Conservation (phyloP, 345 rosid genomes). For the Arabis alpina region DNA sequence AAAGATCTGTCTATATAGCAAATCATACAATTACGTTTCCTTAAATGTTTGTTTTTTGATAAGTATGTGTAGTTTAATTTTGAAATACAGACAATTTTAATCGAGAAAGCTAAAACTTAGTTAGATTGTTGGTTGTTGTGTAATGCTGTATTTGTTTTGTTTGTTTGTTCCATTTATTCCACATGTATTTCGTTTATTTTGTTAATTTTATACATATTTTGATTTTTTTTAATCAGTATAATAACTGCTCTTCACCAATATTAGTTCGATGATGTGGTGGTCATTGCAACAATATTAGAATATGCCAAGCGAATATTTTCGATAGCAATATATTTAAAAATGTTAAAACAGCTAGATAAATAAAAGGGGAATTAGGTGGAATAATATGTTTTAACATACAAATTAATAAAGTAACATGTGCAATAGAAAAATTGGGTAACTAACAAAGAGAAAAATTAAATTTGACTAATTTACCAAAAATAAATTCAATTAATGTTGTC, state of each 20-base stretch:
- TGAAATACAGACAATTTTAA: not conserved
- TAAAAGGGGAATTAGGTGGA: too few species aligned
- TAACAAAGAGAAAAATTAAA: too few species aligned
- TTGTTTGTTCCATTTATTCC: not conserved
- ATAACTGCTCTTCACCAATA: not conserved
- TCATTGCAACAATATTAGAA: conserved; percentile 3
- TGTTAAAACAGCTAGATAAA: not conserved
- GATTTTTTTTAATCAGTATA: not conserved
- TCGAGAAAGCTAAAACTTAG: not conserved
- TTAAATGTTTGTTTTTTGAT: too few species aligned
- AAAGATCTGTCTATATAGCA: not conserved
- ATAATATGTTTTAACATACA: too few species aligned
- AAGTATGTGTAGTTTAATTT: not conserved
- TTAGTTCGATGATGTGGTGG: not conserved
- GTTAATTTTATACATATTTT: not conserved
- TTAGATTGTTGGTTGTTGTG: conserved; percentile 4
- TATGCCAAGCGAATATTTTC: conserved; percentile 21
- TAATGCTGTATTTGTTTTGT: not conserved
- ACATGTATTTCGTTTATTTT: not conserved
- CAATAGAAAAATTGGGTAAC: too few species aligned
- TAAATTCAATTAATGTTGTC: too few species aligned
- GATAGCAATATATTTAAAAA: not conserved
- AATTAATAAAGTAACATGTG: too few species aligned
- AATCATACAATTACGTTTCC: not conserved
- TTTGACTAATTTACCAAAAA: too few species aligned